These are phyloP conservation scores for Hemileccinum rubropunctum DNA, from an alignment of 768 basidiomycete species.

Conservation along the genomic window DNA sequence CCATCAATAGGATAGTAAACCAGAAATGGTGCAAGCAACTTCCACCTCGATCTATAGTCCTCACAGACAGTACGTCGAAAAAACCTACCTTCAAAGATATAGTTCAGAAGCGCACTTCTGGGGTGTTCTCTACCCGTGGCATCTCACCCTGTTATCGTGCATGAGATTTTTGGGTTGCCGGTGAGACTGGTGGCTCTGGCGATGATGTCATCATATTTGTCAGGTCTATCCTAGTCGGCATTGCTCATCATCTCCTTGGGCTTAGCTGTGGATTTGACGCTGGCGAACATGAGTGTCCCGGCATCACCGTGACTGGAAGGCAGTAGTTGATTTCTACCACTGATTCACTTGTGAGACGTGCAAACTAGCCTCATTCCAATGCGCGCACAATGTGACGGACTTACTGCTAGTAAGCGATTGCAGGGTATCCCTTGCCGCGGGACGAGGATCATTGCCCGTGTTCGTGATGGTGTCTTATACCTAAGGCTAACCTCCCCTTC, in stretches of 20 bases:
- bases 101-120: constrained; percentile 10
- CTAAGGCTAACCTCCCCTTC: too few relatives aligned
- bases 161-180: constrained; percentile 63
- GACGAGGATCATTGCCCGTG: too few relatives aligned
- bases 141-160: constrained; percentile 65
- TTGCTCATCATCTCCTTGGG: not conserved
- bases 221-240: constrained; percentile 49
- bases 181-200: constrained; percentile 58
- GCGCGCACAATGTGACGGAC: too few relatives aligned
- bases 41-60: constrained; percentile 38
- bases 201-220: constrained; percentile 83
- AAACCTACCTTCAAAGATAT: constrained; percentile 11
- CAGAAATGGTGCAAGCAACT: constrained; percentile 77
- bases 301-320: constrained; percentile 85
- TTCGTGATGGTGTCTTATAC: too few relatives aligned
- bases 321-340: constrained; percentile 82
- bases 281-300: constrained; percentile 94
- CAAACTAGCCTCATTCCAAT: constrained; percentile 60
- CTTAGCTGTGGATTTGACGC: constrained; percentile 92
- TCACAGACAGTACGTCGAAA: constrained; percentile 25
- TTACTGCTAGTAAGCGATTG: too few relatives aligned
- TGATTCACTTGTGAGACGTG: constrained; percentile 76
- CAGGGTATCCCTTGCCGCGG: too few relatives aligned
- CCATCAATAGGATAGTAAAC: constrained; percentile 68
- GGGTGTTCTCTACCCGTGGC: constrained; percentile 58